Base-by-base conservation (phyloP, 1,284 basidiomycete species). In the Sphaerobolus stellatus region DNA sequence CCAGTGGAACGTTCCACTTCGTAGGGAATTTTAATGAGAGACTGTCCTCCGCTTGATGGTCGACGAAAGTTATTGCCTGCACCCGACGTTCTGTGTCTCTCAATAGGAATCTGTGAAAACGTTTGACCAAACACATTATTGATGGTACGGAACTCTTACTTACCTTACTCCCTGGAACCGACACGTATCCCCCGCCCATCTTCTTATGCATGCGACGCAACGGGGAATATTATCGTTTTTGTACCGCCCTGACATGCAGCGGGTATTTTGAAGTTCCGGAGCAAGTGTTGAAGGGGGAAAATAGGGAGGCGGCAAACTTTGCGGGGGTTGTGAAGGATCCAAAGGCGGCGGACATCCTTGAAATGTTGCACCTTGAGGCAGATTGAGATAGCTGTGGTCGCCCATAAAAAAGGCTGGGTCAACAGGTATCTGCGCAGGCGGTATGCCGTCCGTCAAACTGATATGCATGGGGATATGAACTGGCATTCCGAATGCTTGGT, bases 171-270 rank as follows among this genome's bases (percentile, higher is more conserved):
- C 81, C 65, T 90, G 88, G 68, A 90, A 90, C 25, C 88, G 82
- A 65, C 88, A 90, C 1, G 86, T 89, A 66, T 90, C 88, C 38
- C 88, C 88, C 2, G 86, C 87, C 87, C 88, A 90, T 16, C 88
- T 83, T 45, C 88, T 83, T 20, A 84, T 90, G 67, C 88, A 90
- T 3, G 88, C 86, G 25, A 90, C 84, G 64, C 88, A 90, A 6
- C 85, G 82, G 28, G 88, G 85, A 67, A 88, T 86, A 47, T 78
- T 74, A 60, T 89, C 84, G 34, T 73, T 70, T 59, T 80, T 80
- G 66, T 89, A 90, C 45, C 85, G 78, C 61, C 82, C 84, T 0
- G 88, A 89, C 88, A 90, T 90, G 69, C 88, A 90, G 11, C 88
- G 78, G 5, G 86, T 83, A 56, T 81, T 83, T 57, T 90, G 88